Conservation (phyloP, 176 grass and related monocot species). For the Dactylis glomerata region DNA sequence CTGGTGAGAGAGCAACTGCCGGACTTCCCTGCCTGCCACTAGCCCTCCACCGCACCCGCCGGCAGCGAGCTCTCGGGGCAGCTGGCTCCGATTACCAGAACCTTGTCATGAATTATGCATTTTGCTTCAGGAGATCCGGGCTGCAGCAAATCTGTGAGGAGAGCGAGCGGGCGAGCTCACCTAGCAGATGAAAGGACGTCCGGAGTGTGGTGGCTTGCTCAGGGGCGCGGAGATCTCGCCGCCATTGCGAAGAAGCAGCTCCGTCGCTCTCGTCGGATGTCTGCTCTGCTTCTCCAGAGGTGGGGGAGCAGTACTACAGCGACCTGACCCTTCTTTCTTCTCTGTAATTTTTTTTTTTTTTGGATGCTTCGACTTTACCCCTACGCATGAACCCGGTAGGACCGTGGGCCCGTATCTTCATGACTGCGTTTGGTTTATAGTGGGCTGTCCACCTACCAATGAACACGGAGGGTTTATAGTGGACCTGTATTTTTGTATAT, state of each 20-base stretch:
- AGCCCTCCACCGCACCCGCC: neutral
- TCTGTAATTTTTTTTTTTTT: neutral
- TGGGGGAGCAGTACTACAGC: neutral
- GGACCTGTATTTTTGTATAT: no score
- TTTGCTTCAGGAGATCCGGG: constrained; percentile 13
- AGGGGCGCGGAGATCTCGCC: constrained; percentile 14
- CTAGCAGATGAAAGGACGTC: neutral
- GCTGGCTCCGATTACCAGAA: neutral
- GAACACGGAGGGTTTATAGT: no score
- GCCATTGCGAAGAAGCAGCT: constrained; percentile 22
- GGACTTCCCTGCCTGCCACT: neutral
- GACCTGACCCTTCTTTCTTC: neutral
- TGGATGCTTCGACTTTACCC: constrained; percentile 14
- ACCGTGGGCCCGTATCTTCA: neutral
- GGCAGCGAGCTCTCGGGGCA: neutral
- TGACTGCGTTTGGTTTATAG: neutral
- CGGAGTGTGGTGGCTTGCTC: neutral
- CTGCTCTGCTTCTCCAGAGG: neutral
- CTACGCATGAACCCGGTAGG: constrained; percentile 4
- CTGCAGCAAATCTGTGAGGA: neutral
- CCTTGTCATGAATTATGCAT: neutral
- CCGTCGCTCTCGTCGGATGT: constrained; percentile 2
- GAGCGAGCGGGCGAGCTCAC: neutral
- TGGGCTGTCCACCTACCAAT: no score
- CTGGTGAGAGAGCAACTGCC: constrained; percentile 31